A percentile compares a stretch with the other conserved stretches of the same genome.
Conservation (phyloP, 768 basidiomycete genomes). For the Xerocomus potaroensis region DNA sequence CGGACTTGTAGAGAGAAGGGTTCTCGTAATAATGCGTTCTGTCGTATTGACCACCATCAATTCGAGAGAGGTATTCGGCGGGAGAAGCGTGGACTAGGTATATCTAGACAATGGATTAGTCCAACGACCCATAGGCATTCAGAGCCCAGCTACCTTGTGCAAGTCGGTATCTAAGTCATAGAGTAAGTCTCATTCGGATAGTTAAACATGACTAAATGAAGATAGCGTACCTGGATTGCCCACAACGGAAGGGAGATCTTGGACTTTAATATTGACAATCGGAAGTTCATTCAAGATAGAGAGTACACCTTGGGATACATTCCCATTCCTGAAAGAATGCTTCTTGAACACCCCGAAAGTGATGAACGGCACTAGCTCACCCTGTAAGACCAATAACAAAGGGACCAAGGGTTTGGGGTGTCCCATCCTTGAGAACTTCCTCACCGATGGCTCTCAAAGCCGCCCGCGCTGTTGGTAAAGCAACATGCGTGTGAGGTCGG, state of each 20-base stretch:
- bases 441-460: conserved; percentile 56
- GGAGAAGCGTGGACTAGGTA: conserved; percentile 74
- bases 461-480: conserved; percentile 47
- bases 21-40: conserved; percentile 70
- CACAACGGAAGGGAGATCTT: conserved; percentile 57
- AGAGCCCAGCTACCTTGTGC: conserved; percentile 44
- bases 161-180: conserved; percentile 46
- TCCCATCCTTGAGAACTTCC: conserved; percentile 52
- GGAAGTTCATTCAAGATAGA: conserved; percentile 72
- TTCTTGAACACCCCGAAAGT: not conserved
- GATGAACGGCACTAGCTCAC: conserved; percentile 35
- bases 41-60: conserved; percentile 53
- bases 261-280: conserved; percentile 48
- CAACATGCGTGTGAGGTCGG: conserved; percentile 70
- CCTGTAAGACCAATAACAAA: conserved; percentile 82
- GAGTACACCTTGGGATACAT: conserved; percentile 75
- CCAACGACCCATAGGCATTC: not conserved
- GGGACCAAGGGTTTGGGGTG: conserved; percentile 64
- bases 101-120: conserved; percentile 39
- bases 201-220: not conserved
- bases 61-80: conserved; percentile 62
- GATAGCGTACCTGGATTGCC: conserved; percentile 41
- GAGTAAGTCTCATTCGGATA: conserved; percentile 1
- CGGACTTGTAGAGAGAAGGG: conserved; percentile 60
- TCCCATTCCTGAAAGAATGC: conserved; percentile 54